Percentiles rank a stretch among this genome's conserved stretches.
phyloP scores from a whole-genome alignment of 768 basidiomycete species.

The Wakefieldia striispora region DNA sequence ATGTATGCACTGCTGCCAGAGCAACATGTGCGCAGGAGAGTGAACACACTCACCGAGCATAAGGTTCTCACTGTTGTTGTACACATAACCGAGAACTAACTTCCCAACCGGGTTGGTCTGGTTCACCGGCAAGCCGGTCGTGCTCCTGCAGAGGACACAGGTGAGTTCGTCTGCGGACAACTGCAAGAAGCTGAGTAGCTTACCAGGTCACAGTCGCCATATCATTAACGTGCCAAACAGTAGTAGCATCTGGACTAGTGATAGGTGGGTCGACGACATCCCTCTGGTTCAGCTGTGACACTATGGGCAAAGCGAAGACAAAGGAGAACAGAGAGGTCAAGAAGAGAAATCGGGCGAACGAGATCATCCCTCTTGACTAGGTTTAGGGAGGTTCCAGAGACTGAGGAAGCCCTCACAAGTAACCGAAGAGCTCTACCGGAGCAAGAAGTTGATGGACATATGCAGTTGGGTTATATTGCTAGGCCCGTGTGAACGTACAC shows the following conservation, averaged over 20 bases:
- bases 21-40: neutral
- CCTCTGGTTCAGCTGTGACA: conserved; percentile 17
- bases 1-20: neutral
- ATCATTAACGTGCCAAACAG: conserved; percentile 46
- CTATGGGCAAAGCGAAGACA: conserved; percentile 33
- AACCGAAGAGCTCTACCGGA: conserved; percentile 15
- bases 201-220: conserved; percentile 51
- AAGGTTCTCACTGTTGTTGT: conserved; percentile 31
- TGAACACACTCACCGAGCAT: conserved; percentile 26
- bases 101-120: conserved; percentile 30
- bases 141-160: conserved; percentile 29
- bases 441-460: neutral
- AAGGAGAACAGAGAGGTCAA: conserved; percentile 18
- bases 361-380: conserved; percentile 14
- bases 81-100: conserved; percentile 27
- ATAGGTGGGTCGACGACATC: conserved; percentile 51
- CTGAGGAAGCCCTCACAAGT: conserved; percentile 15
- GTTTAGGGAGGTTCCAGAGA: conserved; percentile 3
- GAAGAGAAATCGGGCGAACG: conserved; percentile 26
- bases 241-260: conserved; percentile 38
- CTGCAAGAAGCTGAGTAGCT: neutral
- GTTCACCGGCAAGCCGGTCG: conserved; percentile 26
- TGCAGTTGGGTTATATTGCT: conserved; percentile 12
- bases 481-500: conserved; percentile 21
- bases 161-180: conserved; percentile 31